Conservation (phyloP, 2,329 filamentous ascomycete genomes). For the Aspergillus quadrilineatus region DNA sequence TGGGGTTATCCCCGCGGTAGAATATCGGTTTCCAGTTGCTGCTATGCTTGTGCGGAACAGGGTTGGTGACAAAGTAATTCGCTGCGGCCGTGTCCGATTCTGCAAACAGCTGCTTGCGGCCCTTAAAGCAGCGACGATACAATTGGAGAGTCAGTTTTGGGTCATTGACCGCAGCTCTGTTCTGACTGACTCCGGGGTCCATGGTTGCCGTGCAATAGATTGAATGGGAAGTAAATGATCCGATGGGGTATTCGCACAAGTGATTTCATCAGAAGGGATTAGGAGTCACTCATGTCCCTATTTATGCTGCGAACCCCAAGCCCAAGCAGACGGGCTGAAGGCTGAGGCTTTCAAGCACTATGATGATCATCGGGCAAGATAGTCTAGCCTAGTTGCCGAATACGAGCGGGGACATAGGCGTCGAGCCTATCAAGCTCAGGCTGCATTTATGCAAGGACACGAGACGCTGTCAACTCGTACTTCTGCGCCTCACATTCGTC, state of each 20-base stretch:
- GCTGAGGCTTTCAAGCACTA: not conserved
- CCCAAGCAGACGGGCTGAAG: not conserved
- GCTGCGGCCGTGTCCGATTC: constrained; percentile 5
- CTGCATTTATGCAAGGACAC: not conserved
- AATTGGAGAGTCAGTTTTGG: constrained; percentile 2
- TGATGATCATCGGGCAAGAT: not conserved
- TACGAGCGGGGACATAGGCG: not conserved
- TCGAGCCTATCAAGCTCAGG: not conserved
- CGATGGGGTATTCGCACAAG: not conserved
- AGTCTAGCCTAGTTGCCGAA: constrained; percentile 4
- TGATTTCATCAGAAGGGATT: not conserved
- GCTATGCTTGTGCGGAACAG: constrained; percentile 5
- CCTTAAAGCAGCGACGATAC: constrained; percentile 9
- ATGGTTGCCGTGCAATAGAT: not conserved
- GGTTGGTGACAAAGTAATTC: constrained; percentile 12
- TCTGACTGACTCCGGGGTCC: not conserved
- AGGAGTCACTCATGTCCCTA: not conserved
- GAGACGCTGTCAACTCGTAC: not conserved
- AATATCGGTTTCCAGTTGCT: constrained; percentile 9
- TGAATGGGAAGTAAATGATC: not conserved
- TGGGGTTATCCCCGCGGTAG: constrained; percentile 15
- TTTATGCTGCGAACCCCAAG: not conserved
- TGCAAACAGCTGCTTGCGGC: constrained; percentile 12
- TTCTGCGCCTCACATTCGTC: not conserved
- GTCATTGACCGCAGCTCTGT: not conserved